Base-by-base conservation (phyloP, 306 rosid genomes). In the Psophocarpus tetragonolobus region DNA sequence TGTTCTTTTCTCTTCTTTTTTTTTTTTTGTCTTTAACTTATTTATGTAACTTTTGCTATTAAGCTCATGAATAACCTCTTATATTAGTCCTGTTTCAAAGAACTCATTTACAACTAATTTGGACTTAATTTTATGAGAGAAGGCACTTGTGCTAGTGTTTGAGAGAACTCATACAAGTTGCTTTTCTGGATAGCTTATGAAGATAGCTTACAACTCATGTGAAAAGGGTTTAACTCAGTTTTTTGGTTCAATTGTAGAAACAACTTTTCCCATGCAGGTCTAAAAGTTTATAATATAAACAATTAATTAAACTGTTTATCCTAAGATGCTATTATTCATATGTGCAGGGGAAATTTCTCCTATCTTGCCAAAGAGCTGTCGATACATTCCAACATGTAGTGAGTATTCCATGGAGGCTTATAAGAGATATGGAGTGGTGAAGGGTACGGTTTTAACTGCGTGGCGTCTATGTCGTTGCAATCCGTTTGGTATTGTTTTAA, bases 401-500 rank as follows among this genome's bases (percentile, higher is more conserved):
- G 97, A 92, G 90, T 94, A 94, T 83, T 90, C 96, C 44, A 94
- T 94, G 97, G 87, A 89, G 84, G 98, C 98, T 75, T 94, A 92
- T 89, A 89, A 92, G 91, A 90, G 84, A 66, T 90, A 94, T 62
- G 98, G 98, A 45, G 61, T 88, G 71, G 78, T 74, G 41, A 92
- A 89, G 87, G 98, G 98, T 30, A 84, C 93, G 0, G 54, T 87
- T 66, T 84, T 94, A 90, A 92, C 97, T 23, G 81, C 89, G 20
- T 94, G 95, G 90, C 97, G 98, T 29, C 57, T 92, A 15, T 92
- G 97, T 77, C 95, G 98, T 42, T 92, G 98, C 77, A 94, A 94
- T 86, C 98, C 98, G 17, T 87, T 94, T 68, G 98, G 97, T 94
- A 90, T 76, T 74, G 21, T 89, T 87, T 75, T 77, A n/a, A 20